Conservation (phyloP, 1,139 yeast species). For the Pneumocystis murina region DNA sequence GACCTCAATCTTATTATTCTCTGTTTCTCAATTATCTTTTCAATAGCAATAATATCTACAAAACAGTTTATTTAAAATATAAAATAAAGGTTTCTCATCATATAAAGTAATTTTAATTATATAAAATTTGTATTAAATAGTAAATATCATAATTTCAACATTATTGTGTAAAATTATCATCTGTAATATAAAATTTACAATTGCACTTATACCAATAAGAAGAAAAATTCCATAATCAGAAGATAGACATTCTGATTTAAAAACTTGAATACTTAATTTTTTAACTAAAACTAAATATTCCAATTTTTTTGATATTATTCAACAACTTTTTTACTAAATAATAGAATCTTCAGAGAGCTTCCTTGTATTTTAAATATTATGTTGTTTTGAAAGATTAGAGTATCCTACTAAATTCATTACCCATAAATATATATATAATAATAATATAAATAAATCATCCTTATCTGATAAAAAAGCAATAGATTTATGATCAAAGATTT, state of each 20-base stretch:
- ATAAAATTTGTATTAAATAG: constrained; percentile 93
- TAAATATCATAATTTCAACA: constrained; percentile 83
- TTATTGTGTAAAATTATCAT: constrained; percentile 50
- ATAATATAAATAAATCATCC: neutral
- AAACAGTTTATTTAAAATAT: constrained; percentile 69
- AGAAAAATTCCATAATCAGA: constrained; percentile 59
- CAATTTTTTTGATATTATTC: constrained; percentile 59
- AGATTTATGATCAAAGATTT: constrained; percentile 85
- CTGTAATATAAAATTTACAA: constrained; percentile 62
- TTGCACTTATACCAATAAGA: constrained; percentile 89
- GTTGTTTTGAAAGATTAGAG: constrained; percentile 45
- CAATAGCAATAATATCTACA: constrained; percentile 68
- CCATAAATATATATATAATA: neutral
- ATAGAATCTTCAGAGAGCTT: constrained; percentile 49
- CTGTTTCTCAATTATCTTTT: constrained; percentile 46
- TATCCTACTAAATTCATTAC: constrained; percentile 74
- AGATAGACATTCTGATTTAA: constrained; percentile 48
- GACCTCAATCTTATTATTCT: constrained; percentile 43
- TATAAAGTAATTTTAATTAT: constrained; percentile 81
- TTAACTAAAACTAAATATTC: constrained; percentile 86
- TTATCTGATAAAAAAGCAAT: constrained; percentile 70
- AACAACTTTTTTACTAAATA: constrained; percentile 45
- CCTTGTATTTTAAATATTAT: constrained; percentile 18
- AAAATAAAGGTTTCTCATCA: constrained; percentile 73
- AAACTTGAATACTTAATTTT: constrained; percentile 22